These are phyloP conservation scores for Phytophthora hibernalis DNA, from an alignment of 352 stramenopile genomes.

Conservation along the genomic window DNA sequence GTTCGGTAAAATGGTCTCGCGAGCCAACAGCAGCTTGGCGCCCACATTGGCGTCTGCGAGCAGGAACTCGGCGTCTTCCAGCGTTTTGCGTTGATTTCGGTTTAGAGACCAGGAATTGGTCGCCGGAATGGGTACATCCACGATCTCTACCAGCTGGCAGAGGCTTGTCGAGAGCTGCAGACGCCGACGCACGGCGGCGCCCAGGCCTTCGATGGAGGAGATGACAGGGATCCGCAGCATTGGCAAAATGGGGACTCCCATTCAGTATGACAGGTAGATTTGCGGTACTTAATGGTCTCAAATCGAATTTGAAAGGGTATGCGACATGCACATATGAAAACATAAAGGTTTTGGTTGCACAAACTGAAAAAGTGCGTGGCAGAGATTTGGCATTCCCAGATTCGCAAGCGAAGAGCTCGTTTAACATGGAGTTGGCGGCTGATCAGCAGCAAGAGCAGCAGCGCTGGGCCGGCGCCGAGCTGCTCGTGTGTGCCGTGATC, in stretches of 20 bases:
- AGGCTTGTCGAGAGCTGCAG: slow-evolving; percentile 22
- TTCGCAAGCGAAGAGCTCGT: not conserved
- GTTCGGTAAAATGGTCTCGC: not conserved
- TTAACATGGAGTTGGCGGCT: slow-evolving; percentile 31
- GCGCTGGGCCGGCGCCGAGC: slow-evolving; percentile 63
- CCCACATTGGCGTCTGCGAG: slow-evolving; percentile 40
- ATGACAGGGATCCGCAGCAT: slow-evolving; percentile 45
- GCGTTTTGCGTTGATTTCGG: slow-evolving; percentile 27
- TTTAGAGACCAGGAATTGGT: slow-evolving; percentile 27
- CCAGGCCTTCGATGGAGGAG: slow-evolving; percentile 44
- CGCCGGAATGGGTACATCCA: slow-evolving; percentile 36
- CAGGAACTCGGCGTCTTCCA: slow-evolving; percentile 40
- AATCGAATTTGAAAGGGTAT: not conserved
- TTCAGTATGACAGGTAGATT: not conserved
- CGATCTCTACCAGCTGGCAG: slow-evolving; percentile 37
- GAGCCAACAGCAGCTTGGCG: slow-evolving; percentile 37
- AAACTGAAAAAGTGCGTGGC: slow-evolving; percentile 8
- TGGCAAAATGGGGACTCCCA: not conserved
- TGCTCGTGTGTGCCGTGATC: slow-evolving; percentile 69
- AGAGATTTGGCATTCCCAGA: slow-evolving; percentile 12
- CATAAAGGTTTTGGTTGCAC: not conserved
- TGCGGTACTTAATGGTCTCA: not conserved
- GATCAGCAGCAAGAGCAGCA: slow-evolving; percentile 39
- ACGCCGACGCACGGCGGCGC: slow-evolving; percentile 31
- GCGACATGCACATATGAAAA: slow-evolving; percentile 1